Base-by-base conservation (phyloP, 106 monocot genomes). In the Phalaenopsis aphrodite region DNA sequence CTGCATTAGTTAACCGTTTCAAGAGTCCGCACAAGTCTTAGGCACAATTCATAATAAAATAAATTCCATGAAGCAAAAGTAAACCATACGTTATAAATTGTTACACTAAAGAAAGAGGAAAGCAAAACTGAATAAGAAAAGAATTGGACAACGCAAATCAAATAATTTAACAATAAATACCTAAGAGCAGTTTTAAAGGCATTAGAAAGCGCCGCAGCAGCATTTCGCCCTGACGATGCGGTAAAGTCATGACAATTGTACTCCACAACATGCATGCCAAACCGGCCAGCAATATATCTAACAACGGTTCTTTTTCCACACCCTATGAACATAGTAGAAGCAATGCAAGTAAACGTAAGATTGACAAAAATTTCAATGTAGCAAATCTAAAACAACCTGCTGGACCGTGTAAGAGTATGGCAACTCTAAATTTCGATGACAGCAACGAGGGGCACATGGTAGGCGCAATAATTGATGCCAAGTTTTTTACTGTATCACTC, bases 231-330 rank as follows among this genome's bases (percentile, higher is more conserved):
- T 46, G 91, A 89, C n/a, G 90, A 91, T 17, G 82, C 52, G 72
- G 90, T 79, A 76, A 99, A 66, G 82, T 99, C 95, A 90, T 99
- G 89, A 84, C 95, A 95, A 79, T 83, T 93, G 81, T 88, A 93
- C 61, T 99, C 99, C 57, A 99, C 89, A 55, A 91, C 82, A 93
- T 99, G 99, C 72, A 99, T 71, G 23, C 99, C 99, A 17, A 94
- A 81, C 56, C 85, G 24, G 18, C 75, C 78, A 52, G 93, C 91
- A 85, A 93, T 77, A 88, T 89, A 88, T 78, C 81, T 87, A 39
- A 93, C 84, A 81, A 90, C 87, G 61, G 95, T 95, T 4, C 93
- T 56, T 76, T 99, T 95, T n/a, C 99, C 95, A 88, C 94, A 93
- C 46, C 95, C 99, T 99, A 85, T 64, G 39, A 19, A 77, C 14